Conservation (phyloP, 2,329 filamentous ascomycete genomes). For the Madurella mycetomatis region DNA sequence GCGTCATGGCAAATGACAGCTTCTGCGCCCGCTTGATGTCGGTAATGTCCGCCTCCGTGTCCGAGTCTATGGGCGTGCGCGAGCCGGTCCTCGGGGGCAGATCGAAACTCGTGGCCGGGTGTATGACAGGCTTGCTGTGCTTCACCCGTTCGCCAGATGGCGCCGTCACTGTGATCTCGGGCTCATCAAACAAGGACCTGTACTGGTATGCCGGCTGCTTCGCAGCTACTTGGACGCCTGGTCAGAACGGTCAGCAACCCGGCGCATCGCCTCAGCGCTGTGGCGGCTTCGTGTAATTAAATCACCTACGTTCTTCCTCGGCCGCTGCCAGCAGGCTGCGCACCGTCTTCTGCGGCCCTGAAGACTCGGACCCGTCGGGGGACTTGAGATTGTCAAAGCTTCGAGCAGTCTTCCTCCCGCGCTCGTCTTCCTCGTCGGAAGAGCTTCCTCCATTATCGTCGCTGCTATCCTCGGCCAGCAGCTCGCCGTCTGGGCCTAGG, state of each 20-base stretch:
- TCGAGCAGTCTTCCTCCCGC: slow-evolving; percentile 55
- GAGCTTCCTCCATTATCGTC: slow-evolving; percentile 52
- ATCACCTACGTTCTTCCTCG: slow-evolving; percentile 69
- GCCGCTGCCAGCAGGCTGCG: slow-evolving; percentile 67
- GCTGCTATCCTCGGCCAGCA: slow-evolving; percentile 61
- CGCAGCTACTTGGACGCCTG: slow-evolving; percentile 51
- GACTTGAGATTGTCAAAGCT: slow-evolving; percentile 40
- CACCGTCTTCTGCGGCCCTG: slow-evolving; percentile 39
- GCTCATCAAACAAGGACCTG: slow-evolving; percentile 61
- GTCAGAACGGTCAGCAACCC: slow-evolving; percentile 22
- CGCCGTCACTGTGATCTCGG: slow-evolving; percentile 60
- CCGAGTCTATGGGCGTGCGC: slow-evolving; percentile 66
- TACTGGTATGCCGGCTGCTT: slow-evolving; percentile 51
- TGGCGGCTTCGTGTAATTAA: background rate
- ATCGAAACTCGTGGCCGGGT: slow-evolving; percentile 83
- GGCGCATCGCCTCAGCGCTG: background rate
- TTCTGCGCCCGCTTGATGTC: slow-evolving; percentile 88
- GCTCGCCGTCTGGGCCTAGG: slow-evolving; percentile 60
- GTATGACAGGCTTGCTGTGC: slow-evolving; percentile 55
- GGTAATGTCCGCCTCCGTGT: slow-evolving; percentile 77
- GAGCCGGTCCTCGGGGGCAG: slow-evolving; percentile 52
- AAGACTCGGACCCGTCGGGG: slow-evolving; percentile 31
- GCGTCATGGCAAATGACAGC: slow-evolving; percentile 73
- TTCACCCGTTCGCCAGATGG: slow-evolving; percentile 59
- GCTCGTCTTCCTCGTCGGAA: slow-evolving; percentile 64